phyloP scores from a whole-genome alignment of 2,329 filamentous ascomycete genomes.

The Furcasterigmium furcatum region DNA sequence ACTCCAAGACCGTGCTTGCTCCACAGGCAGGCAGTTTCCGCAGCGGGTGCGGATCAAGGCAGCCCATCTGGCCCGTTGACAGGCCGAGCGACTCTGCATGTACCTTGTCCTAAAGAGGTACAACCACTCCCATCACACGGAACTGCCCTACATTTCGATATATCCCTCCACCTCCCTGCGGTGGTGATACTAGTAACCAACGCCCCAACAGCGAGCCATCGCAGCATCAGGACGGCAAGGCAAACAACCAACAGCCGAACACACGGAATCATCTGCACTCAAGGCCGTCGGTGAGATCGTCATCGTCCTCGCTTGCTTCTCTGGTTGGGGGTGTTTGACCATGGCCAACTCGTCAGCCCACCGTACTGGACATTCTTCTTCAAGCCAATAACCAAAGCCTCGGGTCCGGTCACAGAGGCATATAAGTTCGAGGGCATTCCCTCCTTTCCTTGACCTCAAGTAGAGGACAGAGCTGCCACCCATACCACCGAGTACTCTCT shows the following conservation, averaged over 20 bases:
- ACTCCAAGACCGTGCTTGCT: constrained; percentile 12
- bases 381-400: constrained; percentile 13
- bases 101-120: constrained; percentile 13
- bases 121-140: constrained; percentile 6
- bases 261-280: constrained; percentile 11
- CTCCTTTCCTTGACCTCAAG: neutral
- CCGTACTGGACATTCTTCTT: constrained; percentile 8
- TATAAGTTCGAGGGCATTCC: constrained; percentile 12
- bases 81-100: constrained; percentile 12
- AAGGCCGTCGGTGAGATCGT: constrained; percentile 12
- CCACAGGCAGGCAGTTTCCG: constrained; percentile 11
- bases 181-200: constrained; percentile 7
- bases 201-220: constrained; percentile 11
- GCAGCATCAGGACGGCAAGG: constrained; percentile 8
- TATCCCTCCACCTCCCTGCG: constrained; percentile 14
- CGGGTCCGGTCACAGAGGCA: constrained; percentile 10
- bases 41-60: constrained; percentile 12
- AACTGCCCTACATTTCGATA: constrained; percentile 7
- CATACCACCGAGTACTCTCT: neutral
- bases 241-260: constrained; percentile 13
- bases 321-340: constrained; percentile 10
- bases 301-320: constrained; percentile 6
- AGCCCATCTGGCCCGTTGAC: constrained; percentile 12
- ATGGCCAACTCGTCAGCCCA: constrained; percentile 16
- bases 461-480: neutral